These are phyloP conservation scores for Rhizophagus prolifer DNA, from an alignment of 192 early-diverging fungal genomes.

Conservation along the genomic window DNA sequence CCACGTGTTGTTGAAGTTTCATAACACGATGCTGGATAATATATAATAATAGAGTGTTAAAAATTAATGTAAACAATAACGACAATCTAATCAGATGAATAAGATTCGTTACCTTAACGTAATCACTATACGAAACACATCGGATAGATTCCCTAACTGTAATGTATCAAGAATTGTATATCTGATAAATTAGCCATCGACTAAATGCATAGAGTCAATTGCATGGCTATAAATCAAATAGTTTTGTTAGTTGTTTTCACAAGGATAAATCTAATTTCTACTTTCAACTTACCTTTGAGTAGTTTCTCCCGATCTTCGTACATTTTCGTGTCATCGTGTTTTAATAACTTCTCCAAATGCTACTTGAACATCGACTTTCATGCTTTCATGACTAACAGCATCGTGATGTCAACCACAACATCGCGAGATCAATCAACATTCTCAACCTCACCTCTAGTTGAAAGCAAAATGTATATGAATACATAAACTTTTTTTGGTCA, in stretches of 20 bases:
- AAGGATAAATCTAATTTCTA: slow-evolving; percentile 12
- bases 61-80: not conserved
- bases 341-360: slow-evolving; percentile 30
- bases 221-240: slow-evolving; percentile 30
- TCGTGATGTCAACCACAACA: slow-evolving; percentile 20
- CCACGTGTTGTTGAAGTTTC: not conserved
- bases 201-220: slow-evolving; percentile 28
- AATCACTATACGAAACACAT: slow-evolving; percentile 19
- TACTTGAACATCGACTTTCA: slow-evolving; percentile 25
- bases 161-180: slow-evolving; percentile 27
- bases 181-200: slow-evolving; percentile 25
- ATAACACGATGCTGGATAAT: slow-evolving; percentile 2
- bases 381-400: slow-evolving; percentile 25
- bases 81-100: slow-evolving; percentile 19
- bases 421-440: slow-evolving; percentile 7
- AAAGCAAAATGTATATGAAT: slow-evolving; percentile 14
- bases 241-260: slow-evolving; percentile 25
- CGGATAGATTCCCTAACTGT: slow-evolving; percentile 23
- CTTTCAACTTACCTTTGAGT: slow-evolving; percentile 28
- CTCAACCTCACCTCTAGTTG: slow-evolving; percentile 29
- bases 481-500: too few relatives aligned
- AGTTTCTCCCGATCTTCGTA: slow-evolving; percentile 28
- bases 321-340: slow-evolving; percentile 26
- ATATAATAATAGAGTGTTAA: not conserved
- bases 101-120: slow-evolving; percentile 21